Conservation (phyloP, 2,329 filamentous ascomycete genomes). For the Fusarium coicis region DNA sequence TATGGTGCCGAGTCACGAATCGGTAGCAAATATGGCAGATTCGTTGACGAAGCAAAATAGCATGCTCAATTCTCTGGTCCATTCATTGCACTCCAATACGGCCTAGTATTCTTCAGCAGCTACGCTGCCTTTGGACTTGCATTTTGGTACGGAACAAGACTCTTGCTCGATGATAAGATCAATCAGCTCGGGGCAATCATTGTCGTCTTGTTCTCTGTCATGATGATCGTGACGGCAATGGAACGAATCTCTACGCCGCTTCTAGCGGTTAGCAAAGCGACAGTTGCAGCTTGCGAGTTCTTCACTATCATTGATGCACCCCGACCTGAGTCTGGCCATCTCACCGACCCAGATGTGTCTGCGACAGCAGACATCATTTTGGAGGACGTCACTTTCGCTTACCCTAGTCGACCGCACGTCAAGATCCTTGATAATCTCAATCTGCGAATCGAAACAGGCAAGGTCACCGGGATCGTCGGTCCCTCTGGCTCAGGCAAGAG, state of each 20-base stretch:
- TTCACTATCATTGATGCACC: constrained; percentile 9
- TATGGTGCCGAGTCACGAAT: constrained; percentile 54
- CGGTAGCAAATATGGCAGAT: constrained; percentile 48
- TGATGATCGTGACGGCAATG: constrained; percentile 2
- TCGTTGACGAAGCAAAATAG: constrained; percentile 51
- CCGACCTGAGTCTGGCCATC: background rate
- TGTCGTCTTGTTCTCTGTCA: constrained; percentile 4
- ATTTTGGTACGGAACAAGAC: constrained; percentile 19
- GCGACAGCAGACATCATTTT: constrained; percentile 56
- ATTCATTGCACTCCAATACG: constrained; percentile 41
- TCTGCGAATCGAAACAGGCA: constrained; percentile 69
- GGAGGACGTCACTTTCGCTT: constrained; percentile 74
- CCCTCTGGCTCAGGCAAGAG: constrained; percentile 79
- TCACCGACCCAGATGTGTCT: background rate
- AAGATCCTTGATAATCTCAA: constrained; percentile 70
- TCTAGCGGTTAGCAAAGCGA: background rate
- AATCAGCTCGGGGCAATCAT: background rate
- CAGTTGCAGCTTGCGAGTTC: constrained; percentile 4
- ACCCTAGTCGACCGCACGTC: constrained; percentile 72
- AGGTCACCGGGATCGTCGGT: constrained; percentile 78
- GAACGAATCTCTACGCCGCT: background rate
- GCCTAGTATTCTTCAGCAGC: constrained; percentile 27
- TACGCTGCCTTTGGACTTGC: constrained; percentile 8
- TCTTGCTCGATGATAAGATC: background rate
- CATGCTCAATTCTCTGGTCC: constrained; percentile 43